These are phyloP conservation scores for Saccharum hybrid DNA, from an alignment of 202 grass and related monocot genomes.

Conservation along the genomic window DNA sequence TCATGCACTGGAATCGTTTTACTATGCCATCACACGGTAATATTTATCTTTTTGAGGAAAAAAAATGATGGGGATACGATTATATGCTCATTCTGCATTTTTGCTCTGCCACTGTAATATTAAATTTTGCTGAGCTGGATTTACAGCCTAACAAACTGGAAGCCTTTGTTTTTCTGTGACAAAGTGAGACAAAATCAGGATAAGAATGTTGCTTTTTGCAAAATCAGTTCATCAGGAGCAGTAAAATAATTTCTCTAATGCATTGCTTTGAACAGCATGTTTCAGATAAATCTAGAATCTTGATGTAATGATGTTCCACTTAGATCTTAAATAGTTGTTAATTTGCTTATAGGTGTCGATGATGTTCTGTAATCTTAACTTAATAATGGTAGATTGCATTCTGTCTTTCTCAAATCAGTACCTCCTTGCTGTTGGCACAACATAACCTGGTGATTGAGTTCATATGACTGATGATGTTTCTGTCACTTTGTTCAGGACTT, in stretches of 20 bases:
- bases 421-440: neutral
- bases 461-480: slow-evolving; percentile 12
- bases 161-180: slow-evolving; percentile 8
- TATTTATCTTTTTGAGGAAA: neutral
- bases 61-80: neutral
- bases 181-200: neutral
- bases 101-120: neutral
- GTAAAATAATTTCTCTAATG: neutral
- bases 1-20: neutral
- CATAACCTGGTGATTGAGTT: slow-evolving; percentile 14
- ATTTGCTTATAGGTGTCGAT: neutral
- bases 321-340: neutral
- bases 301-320: neutral
- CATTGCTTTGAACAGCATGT: slow-evolving; percentile 10
- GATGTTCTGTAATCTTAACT: slow-evolving; percentile 10
- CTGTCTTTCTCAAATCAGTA: neutral
- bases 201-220: neutral
- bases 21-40: neutral
- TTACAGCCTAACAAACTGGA: neutral
- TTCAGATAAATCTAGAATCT: neutral
- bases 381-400: neutral
- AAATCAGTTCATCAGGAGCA: neutral
- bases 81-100: neutral
- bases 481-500: slow-evolving; percentile 57
- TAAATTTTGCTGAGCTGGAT: neutral